These are phyloP conservation scores for Colletotrichum sp. DNA, from an alignment of 2,329 filamentous ascomycete genomes.

Conservation along the genomic window DNA sequence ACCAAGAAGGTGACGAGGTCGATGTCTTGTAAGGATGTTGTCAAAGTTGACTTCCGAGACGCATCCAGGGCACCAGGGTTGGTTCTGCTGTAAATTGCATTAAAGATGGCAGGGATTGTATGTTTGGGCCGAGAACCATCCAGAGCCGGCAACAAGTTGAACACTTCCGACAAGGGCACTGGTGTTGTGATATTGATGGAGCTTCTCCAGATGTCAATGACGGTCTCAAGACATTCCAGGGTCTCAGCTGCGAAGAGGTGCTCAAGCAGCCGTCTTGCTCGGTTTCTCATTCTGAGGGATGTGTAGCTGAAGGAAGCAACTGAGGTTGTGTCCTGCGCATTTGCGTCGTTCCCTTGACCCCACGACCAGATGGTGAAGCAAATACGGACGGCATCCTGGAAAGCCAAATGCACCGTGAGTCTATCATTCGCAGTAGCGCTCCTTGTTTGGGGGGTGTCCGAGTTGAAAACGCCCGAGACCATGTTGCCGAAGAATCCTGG, in stretches of 20 bases:
- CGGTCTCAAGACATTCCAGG: slow-evolving; percentile 89
- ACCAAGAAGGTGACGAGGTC: slow-evolving; percentile 90
- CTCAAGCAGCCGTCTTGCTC: slow-evolving; percentile 85
- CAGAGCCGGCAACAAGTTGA: slow-evolving; percentile 87
- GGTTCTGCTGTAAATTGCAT: slow-evolving; percentile 93
- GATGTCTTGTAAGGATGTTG: slow-evolving; percentile 80
- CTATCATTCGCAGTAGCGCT: slow-evolving; percentile 91
- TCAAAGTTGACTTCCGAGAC: slow-evolving; percentile 84
- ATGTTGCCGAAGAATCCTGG: slow-evolving; percentile 94
- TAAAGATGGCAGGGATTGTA: slow-evolving; percentile 92
- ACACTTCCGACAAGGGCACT: slow-evolving; percentile 67
- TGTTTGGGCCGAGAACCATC: slow-evolving; percentile 91
- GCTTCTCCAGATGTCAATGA: slow-evolving; percentile 82
- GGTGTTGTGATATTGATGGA: slow-evolving; percentile 49
- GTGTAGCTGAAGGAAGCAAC: slow-evolving; percentile 89
- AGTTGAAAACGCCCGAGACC: slow-evolving; percentile 87
- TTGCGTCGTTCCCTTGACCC: slow-evolving; percentile 70
- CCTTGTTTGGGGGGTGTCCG: slow-evolving; percentile 77
- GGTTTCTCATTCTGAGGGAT: slow-evolving; percentile 87
- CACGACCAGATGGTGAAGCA: slow-evolving; percentile 97
- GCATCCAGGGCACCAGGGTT: slow-evolving; percentile 83
- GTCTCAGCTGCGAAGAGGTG: slow-evolving; percentile 92
- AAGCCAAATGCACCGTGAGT: slow-evolving; percentile 91
- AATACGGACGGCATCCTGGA: slow-evolving; percentile 92
- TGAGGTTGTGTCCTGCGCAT: slow-evolving; percentile 68